Base-by-base conservation (phyloP, 768 basidiomycete genomes). In the Suillus sp. region DNA sequence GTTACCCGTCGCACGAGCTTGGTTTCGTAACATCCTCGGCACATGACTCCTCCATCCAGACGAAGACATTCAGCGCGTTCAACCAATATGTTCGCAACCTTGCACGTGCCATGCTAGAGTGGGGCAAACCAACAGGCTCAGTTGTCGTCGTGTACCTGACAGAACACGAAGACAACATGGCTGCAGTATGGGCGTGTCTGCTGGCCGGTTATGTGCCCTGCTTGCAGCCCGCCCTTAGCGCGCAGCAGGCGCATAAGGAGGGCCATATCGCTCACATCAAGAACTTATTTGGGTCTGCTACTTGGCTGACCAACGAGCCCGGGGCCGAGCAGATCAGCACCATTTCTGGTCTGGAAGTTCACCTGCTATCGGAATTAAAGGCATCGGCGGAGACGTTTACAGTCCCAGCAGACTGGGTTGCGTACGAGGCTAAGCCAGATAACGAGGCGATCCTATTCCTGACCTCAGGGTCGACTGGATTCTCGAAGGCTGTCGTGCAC, bases 391-490 rank as follows among this genome's bases (percentile, higher is more conserved):
- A 63, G 53, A 40, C 6, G 22, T 47, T 57, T 18, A 43, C 9
- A n/a, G 27, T 3, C n/a, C 55, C 40, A 30, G 66, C 55, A 8
- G 65, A 69, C 40, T 75, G 72, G 48, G 50, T 37, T 22, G 67
- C 61, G 14, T 67, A 73, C 42, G 42, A 63, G 22, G 65, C 70
- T 9, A 63, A 66, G 34, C 59, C 72, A 22, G 74, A 75, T 38
- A 67, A 75, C n/a, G 75, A 75, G 32, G 74, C 74, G 6, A 72
- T 75, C 47, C 67, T 75, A 2, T 76, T 76, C 65, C 66, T 81
- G 66, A 81, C 80, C 1, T 80, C 80, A 5, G 80, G 80, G 0
- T 81, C 80, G 0, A 80, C 80, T 9, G 80, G 80, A 2, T 79
- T 81, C 63, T 78, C 80, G n/a, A 81, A 81, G 66, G 80, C 73